Conservation (phyloP, 176 grass and related monocot genomes). For the Rhynchospora pubera region DNA sequence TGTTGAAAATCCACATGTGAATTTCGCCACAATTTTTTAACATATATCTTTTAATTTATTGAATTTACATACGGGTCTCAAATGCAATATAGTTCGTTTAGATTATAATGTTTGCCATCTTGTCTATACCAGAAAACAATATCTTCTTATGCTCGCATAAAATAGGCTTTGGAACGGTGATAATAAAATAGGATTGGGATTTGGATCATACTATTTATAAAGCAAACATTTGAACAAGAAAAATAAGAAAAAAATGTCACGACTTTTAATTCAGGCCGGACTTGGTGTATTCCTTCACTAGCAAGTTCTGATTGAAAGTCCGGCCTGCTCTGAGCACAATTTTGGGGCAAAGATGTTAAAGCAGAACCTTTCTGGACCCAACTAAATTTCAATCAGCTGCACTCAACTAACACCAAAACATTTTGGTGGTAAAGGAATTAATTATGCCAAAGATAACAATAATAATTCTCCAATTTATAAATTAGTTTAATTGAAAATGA, state of each 20-base stretch:
- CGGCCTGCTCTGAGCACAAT: background rate
- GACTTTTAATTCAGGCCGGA: no score
- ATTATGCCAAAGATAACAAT: background rate
- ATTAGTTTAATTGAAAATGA: background rate
- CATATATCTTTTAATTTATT: no score
- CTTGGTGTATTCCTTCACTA: no score
- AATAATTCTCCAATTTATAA: background rate
- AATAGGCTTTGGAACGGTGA: no score
- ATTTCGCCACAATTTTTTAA: no score
- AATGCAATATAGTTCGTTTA: background rate
- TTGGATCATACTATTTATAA: no score
- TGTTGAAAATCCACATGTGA: no score
- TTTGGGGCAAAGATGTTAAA: background rate
- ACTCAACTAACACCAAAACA: background rate
- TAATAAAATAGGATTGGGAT: no score
- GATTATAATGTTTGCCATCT: background rate
- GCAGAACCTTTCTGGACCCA: background rate
- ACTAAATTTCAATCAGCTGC: background rate
- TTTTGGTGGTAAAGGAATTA: background rate
- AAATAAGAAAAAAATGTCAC: no score
- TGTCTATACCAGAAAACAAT: background rate
- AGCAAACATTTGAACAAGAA: no score
- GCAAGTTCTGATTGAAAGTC: background rate
- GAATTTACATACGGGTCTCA: background rate
- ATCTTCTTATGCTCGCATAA: no score